phyloP scores from a whole-genome alignment of 495 filamentous ascomycete species.

The Podospora conica region DNA sequence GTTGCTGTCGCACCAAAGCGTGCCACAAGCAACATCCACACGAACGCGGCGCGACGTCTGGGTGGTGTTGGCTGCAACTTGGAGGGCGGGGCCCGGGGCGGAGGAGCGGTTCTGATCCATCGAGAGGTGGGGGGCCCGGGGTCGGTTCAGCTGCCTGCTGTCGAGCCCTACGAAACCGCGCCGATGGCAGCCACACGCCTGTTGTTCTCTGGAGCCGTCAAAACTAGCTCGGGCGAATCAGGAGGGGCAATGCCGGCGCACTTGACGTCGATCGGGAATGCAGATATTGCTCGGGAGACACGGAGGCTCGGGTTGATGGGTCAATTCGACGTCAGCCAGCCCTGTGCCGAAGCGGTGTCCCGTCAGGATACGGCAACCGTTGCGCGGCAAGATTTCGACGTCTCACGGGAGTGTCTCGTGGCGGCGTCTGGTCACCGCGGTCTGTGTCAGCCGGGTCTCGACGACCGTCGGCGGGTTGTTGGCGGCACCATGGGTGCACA shows the following conservation, averaged over 20 bases:
- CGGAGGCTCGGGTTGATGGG: not conserved
- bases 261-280: not conserved
- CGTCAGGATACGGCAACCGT: not conserved
- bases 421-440: not conserved
- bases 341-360: conserved; percentile 1
- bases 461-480: conserved; percentile 1
- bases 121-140: not conserved
- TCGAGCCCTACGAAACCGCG: conserved; percentile 3
- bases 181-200: not conserved
- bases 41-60: not conserved
- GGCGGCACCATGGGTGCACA: not conserved
- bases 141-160: conserved; percentile 1
- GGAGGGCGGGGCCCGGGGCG: not conserved
- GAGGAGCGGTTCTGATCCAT: not conserved
- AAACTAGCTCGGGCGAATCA: not conserved
- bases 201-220: not conserved
- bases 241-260: not conserved
- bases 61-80: not conserved
- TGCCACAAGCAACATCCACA: not conserved
- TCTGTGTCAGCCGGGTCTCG: conserved; percentile 6
- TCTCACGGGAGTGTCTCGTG: not conserved
- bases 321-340: conserved; percentile 7
- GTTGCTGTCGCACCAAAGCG: not conserved
- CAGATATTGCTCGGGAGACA: not conserved
- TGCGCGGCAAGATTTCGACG: not conserved